Percentiles rank a stretch among this genome's conserved stretches.
Evolutionary conservation across 2,329 filamentous ascomycete genomes (phyloP).

Genomic region (Fusarium anguioides): DNA sequence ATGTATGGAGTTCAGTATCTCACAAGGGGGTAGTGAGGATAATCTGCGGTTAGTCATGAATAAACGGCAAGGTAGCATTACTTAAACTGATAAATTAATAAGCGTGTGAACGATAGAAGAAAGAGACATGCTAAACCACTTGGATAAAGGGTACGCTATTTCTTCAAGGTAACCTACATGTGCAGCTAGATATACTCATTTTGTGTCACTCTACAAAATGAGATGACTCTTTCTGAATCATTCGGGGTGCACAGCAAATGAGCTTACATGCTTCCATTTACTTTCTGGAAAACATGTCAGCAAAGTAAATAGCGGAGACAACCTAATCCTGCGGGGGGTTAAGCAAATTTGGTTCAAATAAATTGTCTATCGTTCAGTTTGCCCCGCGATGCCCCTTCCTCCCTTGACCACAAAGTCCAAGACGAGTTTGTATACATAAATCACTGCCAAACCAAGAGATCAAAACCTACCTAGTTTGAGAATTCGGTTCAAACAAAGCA

Average conservation of each 20-base stretch:
- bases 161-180: no score
- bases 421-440: slow-evolving; percentile 10
- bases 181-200: background rate
- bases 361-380: slow-evolving; percentile 11
- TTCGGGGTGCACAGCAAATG: slow-evolving; percentile 23
- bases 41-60: slow-evolving; percentile 2
- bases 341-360: background rate
- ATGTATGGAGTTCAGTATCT: no score
- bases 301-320: slow-evolving; percentile 11
- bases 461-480: no score
- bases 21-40: background rate
- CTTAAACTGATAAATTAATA: no score
- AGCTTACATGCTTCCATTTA: slow-evolving; percentile 21
- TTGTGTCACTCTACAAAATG: background rate
- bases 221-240: slow-evolving; percentile 37
- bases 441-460: background rate
- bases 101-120: background rate
- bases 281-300: slow-evolving; percentile 18
- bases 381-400: slow-evolving; percentile 40
- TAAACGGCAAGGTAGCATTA: background rate
- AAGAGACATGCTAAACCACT: background rate
- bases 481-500: background rate
- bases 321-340: slow-evolving; percentile 18
- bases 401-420: slow-evolving; percentile 14
- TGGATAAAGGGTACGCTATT: no score